These are phyloP conservation scores for Mycosphaerella arachidis DNA, from an alignment of 2,329 filamentous ascomycete species.

Conservation along the genomic window DNA sequence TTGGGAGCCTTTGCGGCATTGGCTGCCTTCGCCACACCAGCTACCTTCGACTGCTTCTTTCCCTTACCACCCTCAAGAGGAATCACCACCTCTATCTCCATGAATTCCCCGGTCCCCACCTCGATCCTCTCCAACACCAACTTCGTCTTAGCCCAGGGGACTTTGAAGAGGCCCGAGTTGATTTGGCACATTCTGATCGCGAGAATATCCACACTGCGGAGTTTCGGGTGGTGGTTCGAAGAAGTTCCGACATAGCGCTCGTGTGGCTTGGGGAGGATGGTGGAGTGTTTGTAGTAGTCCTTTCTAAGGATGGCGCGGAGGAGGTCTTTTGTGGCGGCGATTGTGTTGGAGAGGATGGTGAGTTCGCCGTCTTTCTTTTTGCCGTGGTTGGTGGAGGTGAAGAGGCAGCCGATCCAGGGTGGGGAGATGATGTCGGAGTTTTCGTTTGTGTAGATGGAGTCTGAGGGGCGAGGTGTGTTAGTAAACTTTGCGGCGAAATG, in stretches of 20 bases:
- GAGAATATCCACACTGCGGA: not conserved
- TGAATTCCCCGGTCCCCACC: slow-evolving; percentile 23
- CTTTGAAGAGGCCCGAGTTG: slow-evolving; percentile 55
- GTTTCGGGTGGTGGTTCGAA: not conserved
- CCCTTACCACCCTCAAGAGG: not conserved
- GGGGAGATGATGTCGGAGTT: not conserved
- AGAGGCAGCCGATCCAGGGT: slow-evolving; percentile 50
- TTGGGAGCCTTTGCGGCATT: too few relatives aligned
- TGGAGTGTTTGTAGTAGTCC: slow-evolving; percentile 21
- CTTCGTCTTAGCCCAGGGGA: slow-evolving; percentile 51
- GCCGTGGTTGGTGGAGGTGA: slow-evolving; percentile 52
- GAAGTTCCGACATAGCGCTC: not conserved
- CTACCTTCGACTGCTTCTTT: too few relatives aligned
- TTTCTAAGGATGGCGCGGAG: slow-evolving; percentile 36
- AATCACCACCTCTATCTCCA: slow-evolving; percentile 20
- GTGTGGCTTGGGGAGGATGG: slow-evolving; percentile 5
- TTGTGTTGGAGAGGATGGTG: slow-evolving; percentile 48
- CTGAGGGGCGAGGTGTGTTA: not conserved
- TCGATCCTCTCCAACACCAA: slow-evolving; percentile 39
- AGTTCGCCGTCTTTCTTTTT: slow-evolving; percentile 38
- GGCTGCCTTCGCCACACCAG: too few relatives aligned
- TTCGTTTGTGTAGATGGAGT: not conserved
- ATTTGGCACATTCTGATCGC: slow-evolving; percentile 33
- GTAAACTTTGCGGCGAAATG: not conserved
- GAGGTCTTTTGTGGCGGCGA: slow-evolving; percentile 46